Evolutionary conservation across 2,329 filamentous ascomycete genomes (phyloP), one percentile per base, ranked within the genome.

Genomic region (Colletotrichum navitas): DNA sequence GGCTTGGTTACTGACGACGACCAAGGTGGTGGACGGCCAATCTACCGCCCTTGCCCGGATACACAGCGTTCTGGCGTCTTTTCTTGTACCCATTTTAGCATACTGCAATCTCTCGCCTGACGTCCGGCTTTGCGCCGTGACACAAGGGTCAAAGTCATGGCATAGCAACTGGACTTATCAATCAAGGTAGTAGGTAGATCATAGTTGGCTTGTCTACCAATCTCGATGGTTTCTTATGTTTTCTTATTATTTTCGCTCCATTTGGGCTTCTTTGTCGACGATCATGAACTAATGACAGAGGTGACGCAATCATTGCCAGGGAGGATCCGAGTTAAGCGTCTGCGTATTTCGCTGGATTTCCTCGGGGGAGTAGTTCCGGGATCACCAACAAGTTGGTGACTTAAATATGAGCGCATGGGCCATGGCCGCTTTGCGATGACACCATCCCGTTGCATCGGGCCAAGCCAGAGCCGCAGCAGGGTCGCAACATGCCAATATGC

Each of bases 101-200:
- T 51, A 29, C 52, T 45, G 18, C 51, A 55, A 34, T 29, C 41
- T 59, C 24, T 26, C 63, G 34, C 59, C 65, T 39, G 59, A 68
- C 29, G 36, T 68, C 65, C 68, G 65, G 58, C 69, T 68, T 39
- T 47, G 69, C 54, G 45, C 65, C 60, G 59, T 59, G 39, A 47
- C 52, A 36, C 56, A 60, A 32, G 68, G 32, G 32, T 52, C 49
- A 47, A 47, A 51, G 26, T 55, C 49, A 49, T 32, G 34, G 45
- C n/a, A 47, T n/a, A 39, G 43, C n/a, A 39, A 54, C 24, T 63
- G 12, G 49, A 41, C 68, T 51, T 26, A 56, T 66, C 32, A 56
- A 56, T 39, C 58, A 58, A 68, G 41, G 29, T 56, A 59, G 52
- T 68, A 59, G 58, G 58, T 63, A 45, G 64, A 18, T 54, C 29